Evolutionary conservation across 805 yeast species (phyloP).

Genomic region (Lipomyces orientalis): DNA sequence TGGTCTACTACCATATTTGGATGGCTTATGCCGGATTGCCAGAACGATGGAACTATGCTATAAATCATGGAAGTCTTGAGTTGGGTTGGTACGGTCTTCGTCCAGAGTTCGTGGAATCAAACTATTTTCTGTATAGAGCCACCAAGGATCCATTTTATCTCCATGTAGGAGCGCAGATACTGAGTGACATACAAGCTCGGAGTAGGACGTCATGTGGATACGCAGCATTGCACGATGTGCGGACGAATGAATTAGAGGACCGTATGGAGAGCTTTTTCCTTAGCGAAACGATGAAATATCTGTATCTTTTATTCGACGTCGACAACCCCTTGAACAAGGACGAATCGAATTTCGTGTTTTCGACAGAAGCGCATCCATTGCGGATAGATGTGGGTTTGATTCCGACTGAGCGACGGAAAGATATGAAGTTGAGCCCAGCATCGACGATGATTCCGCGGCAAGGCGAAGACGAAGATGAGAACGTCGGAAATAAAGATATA

Average conservation of each 20-base stretch:
- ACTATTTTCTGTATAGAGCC: conserved; percentile 80
- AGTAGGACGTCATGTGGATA: conserved; percentile 77
- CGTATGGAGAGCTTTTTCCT: conserved; percentile 92
- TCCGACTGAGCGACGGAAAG: conserved; percentile 35
- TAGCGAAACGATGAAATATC: conserved; percentile 84
- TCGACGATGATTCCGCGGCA: conserved; percentile 9
- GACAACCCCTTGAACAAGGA: conserved; percentile 57
- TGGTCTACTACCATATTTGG: conserved; percentile 77
- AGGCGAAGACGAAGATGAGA: neutral
- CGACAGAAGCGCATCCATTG: conserved; percentile 92
- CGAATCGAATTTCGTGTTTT: conserved; percentile 56
- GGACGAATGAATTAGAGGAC: conserved; percentile 67
- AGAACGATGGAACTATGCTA: conserved; percentile 74
- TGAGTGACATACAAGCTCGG: conserved; percentile 58
- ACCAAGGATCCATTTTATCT: conserved; percentile 85
- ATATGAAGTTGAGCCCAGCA: conserved; percentile 21
- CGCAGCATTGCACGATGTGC: conserved; percentile 72
- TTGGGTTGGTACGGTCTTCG: conserved; percentile 82
- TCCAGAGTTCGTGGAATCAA: conserved; percentile 91
- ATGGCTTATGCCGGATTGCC: conserved; percentile 79
- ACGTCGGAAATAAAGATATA: neutral
- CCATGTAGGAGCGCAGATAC: conserved; percentile 70
- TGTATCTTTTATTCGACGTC: conserved; percentile 78
- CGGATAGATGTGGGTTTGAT: conserved; percentile 61
- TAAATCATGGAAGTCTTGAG: conserved; percentile 37